Base-by-base conservation (phyloP, 805 yeast species). In the Metschnikowia gruessii region DNA sequence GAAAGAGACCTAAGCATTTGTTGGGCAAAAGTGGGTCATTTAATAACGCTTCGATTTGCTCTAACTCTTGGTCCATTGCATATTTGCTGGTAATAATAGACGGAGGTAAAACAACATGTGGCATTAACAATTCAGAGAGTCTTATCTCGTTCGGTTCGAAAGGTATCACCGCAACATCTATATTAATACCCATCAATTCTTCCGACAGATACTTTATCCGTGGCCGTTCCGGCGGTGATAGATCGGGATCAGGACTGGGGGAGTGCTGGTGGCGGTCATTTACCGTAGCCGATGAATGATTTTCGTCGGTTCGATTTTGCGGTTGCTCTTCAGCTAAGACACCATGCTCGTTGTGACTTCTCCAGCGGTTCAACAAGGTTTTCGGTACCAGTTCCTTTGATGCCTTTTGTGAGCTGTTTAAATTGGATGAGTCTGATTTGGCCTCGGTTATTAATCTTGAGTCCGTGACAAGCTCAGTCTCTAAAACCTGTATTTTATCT, bases 1-100 rank as follows among this genome's bases (percentile, higher is more conserved):
- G 44, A 26, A 52, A 49, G 4, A 49, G 41, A n/a, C 55, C 57
- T 19, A 52, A 30, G 5, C 43, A 42, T 18, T 37, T 40, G 40
- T 43, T 40, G 13, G 41, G 34, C 18, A 28, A 15, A 9, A 37
- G 45, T 7, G 46, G 33, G n/a, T 45, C 43, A 15, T 30, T 18
- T 24, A 47, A 17, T 12, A 48, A 17, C 4, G 16, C 29, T 12
- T 40, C 43, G 18, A 33, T 32, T n/a, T 38, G 40, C 15, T 31
- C 42, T 16, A 50, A n/a, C 32, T 43, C 43, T 6, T 22, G 43
- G 18, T 45, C 48, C 43, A 44, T 39, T 10, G 39, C 24, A 36
- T 36, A 31, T 13, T 40, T 46, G 19, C 33, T 34, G n/a, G 29
- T 44, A 3, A 16, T 12, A 10, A 12, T 18, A 2, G 38, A 22